Conservation (phyloP, 2,329 filamentous ascomycete species). For the Diaporthe destruens region DNA sequence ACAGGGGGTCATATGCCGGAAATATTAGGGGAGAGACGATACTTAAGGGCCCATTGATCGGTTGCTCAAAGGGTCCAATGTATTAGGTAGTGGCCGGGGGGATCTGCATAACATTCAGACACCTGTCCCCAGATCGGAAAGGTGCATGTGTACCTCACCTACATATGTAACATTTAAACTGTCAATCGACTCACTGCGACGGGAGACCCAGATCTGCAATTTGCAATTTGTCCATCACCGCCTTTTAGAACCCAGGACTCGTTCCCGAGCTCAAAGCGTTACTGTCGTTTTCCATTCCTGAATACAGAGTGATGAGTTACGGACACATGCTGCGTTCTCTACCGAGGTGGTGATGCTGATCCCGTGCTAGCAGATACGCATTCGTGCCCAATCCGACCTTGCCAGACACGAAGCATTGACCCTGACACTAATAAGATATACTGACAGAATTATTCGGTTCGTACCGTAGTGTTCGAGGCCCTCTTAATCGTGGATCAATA, state of each 20-base stretch:
- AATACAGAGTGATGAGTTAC: background rate
- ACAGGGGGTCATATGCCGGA: background rate
- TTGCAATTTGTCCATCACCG: background rate
- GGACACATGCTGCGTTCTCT: too few species aligned
- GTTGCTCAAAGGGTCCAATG: too few species aligned
- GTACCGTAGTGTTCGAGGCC: conserved; percentile 2
- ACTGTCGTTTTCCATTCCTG: background rate
- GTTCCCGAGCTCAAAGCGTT: background rate
- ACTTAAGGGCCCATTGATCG: too few species aligned
- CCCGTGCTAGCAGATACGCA: background rate
- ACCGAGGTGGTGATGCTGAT: background rate
- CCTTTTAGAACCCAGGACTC: background rate
- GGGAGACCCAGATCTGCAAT: too few species aligned
- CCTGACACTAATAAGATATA: background rate
- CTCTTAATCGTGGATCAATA: background rate
- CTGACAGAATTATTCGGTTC: conserved; percentile 2
- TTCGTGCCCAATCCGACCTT: background rate
- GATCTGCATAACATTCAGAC: too few species aligned
- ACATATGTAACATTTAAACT: too few species aligned
- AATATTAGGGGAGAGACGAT: background rate
- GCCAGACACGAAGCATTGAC: background rate
- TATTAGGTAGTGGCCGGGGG: too few species aligned
- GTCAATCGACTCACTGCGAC: background rate
- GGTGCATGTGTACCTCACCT: too few species aligned
- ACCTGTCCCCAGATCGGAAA: too few species aligned